These are phyloP conservation scores for Thermothelomyces thermophilus DNA, from an alignment of 2,329 filamentous ascomycete genomes.

Conservation along the genomic window DNA sequence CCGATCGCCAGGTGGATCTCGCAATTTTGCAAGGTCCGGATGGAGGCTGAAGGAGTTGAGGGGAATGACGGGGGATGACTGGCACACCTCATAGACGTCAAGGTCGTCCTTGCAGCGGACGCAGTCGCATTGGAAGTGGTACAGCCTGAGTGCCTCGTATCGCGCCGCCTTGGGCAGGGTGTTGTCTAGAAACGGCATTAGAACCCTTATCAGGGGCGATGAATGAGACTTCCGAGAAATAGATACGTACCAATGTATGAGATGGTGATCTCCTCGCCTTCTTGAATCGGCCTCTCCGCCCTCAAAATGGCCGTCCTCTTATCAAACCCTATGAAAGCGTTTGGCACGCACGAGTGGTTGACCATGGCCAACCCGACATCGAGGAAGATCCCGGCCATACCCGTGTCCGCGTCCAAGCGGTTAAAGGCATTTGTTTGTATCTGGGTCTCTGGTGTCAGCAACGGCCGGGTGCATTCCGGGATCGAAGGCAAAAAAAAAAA, in stretches of 20 bases:
- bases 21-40: slow-evolving; percentile 33
- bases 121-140: slow-evolving; percentile 49
- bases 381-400: slow-evolving; percentile 49
- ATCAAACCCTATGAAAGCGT: slow-evolving; percentile 50
- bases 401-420: slow-evolving; percentile 46
- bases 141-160: slow-evolving; percentile 38
- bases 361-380: slow-evolving; percentile 51
- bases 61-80: slow-evolving; percentile 34
- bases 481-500: background rate
- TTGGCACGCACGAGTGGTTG: slow-evolving; percentile 58
- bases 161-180: slow-evolving; percentile 40
- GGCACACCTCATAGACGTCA: slow-evolving; percentile 48
- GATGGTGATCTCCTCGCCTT: slow-evolving; percentile 53
- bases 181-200: slow-evolving; percentile 34
- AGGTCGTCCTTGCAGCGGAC: slow-evolving; percentile 44
- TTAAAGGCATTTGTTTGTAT: slow-evolving; percentile 58
- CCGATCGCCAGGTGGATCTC: slow-evolving; percentile 28
- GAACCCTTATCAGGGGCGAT: no score
- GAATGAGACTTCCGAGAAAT: background rate
- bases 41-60: slow-evolving; percentile 42
- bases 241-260: slow-evolving; percentile 50
- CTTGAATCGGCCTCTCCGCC: slow-evolving; percentile 42
- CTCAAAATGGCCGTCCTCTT: slow-evolving; percentile 46
- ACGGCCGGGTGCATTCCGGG: background rate
- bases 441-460: slow-evolving; percentile 31